Base-by-base conservation (phyloP, 495 filamentous ascomycete species). In the Ascobolus immersus region DNA sequence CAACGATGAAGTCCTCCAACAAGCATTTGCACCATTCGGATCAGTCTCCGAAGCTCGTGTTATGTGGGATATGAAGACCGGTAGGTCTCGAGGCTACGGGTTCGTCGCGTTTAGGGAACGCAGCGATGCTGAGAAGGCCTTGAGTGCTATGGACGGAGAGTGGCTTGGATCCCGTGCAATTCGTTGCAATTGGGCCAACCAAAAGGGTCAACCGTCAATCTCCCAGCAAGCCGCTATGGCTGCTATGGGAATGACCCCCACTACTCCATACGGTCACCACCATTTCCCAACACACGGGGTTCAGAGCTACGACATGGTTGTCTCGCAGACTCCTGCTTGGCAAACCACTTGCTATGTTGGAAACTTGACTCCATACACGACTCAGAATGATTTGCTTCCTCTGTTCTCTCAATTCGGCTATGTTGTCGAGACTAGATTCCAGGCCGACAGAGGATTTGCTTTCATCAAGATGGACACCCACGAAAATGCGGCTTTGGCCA, bases 41-140 rank as follows among this genome's bases (percentile, higher is more conserved):
- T 76, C 70, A 3, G 82, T 99, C 21, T 94, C 89, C n/a, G 86
- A 99, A 56, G 86, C 86, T 37, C 80, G 86, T 40, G 86, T 99
- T 37, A 99, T 99, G 86, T 99, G 86, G 86, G 86, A 99, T 50
- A 99, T 99, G 86, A 99, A 99, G 64, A 99, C 86, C 25, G 86
- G 86, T 37, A 74, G 86, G 36, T 94, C 86, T 31, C 76, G 86
- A 41, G 86, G 86, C 32, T 99, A 99, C 47, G 86, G 86, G 4
- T 99, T 99, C 44, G 86, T 99, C 39, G 89, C 86, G 27, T 99
- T 92, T 67, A 73, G 86, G 36, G 86, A 99, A 14, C 80, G 82
- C 32, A 57, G 62, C 1, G 89, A 99, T 47, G 86, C 86, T 11
- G 89, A 99, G 54, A 90, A 93, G 56, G 86, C 86, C 2, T 56